Base-by-base conservation (phyloP, 305 asterid genomes). In the Caryopteris hybrid region DNA sequence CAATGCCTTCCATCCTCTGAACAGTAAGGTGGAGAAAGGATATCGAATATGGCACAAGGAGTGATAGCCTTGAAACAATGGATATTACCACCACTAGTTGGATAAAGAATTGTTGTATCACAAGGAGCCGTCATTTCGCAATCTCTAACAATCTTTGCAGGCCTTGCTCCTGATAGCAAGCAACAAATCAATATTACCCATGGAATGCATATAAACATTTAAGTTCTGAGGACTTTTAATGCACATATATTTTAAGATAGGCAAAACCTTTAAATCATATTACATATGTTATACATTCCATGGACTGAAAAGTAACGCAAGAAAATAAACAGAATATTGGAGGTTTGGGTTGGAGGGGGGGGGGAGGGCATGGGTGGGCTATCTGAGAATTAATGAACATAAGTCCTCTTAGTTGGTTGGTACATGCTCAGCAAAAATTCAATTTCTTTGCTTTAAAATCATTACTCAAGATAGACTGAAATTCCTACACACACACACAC, bases 1-100 rank as follows among this genome's bases (percentile, higher is more conserved):
- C 98, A 91, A 64, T 91, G 96, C 0, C 98, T 83, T 42, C 96
- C 98, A 46, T 86, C 96, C 68, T 84, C 96, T 16, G 96, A 79
- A 63, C 88, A 84, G 83, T 94, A 94, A 22, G 99, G 99, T 38
- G 99, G 99, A 71, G 89, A 91, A 62, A 94, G 96, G 79, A 94
- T 94, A 78, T 94, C 99, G 47, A 94, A 88, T 73, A 94, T 79
- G 33, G 99, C 99, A 52, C 99, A 94, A 16, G 97, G 99, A 64
- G 90, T 86, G 56, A 87, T 77, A n/a, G 99, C 99, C 81, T 79
- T 86, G 84, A 94, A 94, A 84, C 86, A 86, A 70, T 94, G 99
- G 80, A 94, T 87, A 75, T 94, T 91, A 60, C 99, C 99, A 63
- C 97, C 99, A 59, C 81, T 76, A 13, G 79, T 84, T 47, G 99